These are phyloP conservation scores for Phytophthora lateralis DNA, from an alignment of 352 stramenopile genomes.

Conservation along the genomic window DNA sequence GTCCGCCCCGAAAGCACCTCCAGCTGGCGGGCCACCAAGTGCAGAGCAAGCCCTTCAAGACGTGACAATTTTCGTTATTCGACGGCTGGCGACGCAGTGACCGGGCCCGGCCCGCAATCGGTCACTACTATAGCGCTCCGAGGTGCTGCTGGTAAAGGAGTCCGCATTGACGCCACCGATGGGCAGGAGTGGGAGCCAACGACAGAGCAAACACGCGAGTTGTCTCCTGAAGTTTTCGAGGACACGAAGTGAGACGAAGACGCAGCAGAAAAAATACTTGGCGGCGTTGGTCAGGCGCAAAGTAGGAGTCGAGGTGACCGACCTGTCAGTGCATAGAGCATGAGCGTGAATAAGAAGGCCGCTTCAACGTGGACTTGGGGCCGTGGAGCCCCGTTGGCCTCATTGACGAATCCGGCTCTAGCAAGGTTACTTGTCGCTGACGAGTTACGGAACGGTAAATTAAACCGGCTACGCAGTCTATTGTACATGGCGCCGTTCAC, in stretches of 20 bases:
- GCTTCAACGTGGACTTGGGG: constrained; percentile 18
- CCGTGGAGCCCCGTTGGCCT: constrained; percentile 1
- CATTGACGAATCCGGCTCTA: constrained; percentile 30
- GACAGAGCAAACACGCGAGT: constrained; percentile 28
- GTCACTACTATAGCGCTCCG: constrained; percentile 1
- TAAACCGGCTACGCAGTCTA: constrained; percentile 22
- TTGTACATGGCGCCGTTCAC: constrained; percentile 8
- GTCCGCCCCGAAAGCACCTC: constrained; percentile 12
- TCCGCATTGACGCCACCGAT: constrained; percentile 24
- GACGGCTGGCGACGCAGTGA: constrained; percentile 30
- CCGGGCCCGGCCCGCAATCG: constrained; percentile 3
- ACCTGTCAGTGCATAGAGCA: constrained; percentile 35
- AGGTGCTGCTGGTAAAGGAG: constrained; percentile 25
- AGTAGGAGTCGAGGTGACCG: constrained; percentile 22
- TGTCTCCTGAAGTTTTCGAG: constrained; percentile 18
- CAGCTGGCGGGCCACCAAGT: constrained; percentile 19
- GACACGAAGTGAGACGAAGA: constrained; percentile 24
- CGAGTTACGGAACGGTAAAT: neutral
- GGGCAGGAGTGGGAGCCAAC: constrained; percentile 16
- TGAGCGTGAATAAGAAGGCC: constrained; percentile 22
- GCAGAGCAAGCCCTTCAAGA: constrained; percentile 52
- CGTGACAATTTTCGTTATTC: constrained; percentile 75
- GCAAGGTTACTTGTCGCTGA: constrained; percentile 14
- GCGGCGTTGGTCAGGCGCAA: constrained; percentile 17
- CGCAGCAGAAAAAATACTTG: constrained; percentile 27